Percentiles rank a stretch among this genome's conserved stretches.
These are phyloP conservation scores for Malassezia nana DNA, from an alignment of 1,284 basidiomycete species.

Conservation along the genomic window DNA sequence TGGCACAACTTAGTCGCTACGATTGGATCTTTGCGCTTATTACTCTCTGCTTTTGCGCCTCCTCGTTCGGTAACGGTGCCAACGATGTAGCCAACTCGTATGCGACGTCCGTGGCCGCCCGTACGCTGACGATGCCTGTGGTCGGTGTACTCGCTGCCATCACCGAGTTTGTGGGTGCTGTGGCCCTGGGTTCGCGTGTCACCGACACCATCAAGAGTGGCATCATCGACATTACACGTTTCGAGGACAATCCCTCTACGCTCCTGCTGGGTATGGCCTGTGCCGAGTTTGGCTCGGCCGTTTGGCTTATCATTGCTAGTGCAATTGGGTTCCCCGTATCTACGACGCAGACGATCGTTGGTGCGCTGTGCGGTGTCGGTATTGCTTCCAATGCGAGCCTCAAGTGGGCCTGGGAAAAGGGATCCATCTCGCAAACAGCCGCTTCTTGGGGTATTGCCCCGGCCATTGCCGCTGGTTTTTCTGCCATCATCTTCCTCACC, in stretches of 20 bases:
- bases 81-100: slow-evolving; percentile 34
- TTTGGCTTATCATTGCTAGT: slow-evolving; percentile 27
- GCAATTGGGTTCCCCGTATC: slow-evolving; percentile 25
- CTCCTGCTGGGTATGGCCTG: slow-evolving; percentile 27
- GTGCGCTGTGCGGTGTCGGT: slow-evolving; percentile 24
- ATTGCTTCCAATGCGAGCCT: slow-evolving; percentile 20
- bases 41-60: slow-evolving; percentile 19
- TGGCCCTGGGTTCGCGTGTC: slow-evolving; percentile 23
- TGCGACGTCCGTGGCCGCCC: slow-evolving; percentile 27
- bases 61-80: slow-evolving; percentile 26
- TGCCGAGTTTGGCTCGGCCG: slow-evolving; percentile 21
- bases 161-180: slow-evolving; percentile 29
- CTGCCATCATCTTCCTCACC: slow-evolving; percentile 22
- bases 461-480: slow-evolving; percentile 19
- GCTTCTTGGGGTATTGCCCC: slow-evolving; percentile 29
- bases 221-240: slow-evolving; percentile 22
- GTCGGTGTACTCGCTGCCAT: slow-evolving; percentile 23
- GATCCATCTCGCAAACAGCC: slow-evolving; percentile 21
- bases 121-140: slow-evolving; percentile 22
- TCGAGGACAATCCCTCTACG: slow-evolving; percentile 19
- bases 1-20: slow-evolving; percentile 11
- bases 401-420: slow-evolving; percentile 26
- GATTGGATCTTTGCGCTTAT: slow-evolving; percentile 29
- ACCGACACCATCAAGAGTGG: slow-evolving; percentile 28
- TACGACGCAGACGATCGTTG: slow-evolving; percentile 28